phyloP scores from a whole-genome alignment of 163 green algal species.

The Volvox carteri region DNA sequence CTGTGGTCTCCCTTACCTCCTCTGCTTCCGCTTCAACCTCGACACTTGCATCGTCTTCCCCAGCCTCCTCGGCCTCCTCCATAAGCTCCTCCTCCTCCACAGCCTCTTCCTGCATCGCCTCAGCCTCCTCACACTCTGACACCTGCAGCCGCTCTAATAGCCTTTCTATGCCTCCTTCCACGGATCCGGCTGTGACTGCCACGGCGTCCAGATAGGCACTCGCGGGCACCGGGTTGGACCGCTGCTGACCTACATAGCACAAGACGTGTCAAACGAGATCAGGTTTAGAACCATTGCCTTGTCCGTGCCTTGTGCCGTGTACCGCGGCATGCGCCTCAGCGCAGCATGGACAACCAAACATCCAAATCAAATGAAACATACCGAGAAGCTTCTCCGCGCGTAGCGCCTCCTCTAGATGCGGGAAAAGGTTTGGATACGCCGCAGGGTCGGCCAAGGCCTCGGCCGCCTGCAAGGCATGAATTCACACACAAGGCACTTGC shows the following conservation, averaged over 20 bases:
- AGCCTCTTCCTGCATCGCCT: slow-evolving; percentile 20
- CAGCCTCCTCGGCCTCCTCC: slow-evolving; percentile 22
- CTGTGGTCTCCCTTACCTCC: no score
- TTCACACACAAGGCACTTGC: no score
- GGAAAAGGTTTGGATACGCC: slow-evolving; percentile 98
- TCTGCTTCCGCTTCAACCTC: slow-evolving; percentile 32
- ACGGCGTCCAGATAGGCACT: slow-evolving; percentile 48
- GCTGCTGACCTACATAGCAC: neutral
- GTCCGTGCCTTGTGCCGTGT: no score
- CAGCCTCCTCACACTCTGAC: neutral
- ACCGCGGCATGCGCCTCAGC: no score
- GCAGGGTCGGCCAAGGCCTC: slow-evolving; percentile 95
- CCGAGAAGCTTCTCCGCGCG: slow-evolving; percentile 71
- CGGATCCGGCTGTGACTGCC: slow-evolving; percentile 6
- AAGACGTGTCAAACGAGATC: no score
- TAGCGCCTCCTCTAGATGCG: slow-evolving; percentile 86
- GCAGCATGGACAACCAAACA: no score
- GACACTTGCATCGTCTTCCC: slow-evolving; percentile 14
- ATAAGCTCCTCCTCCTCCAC: slow-evolving; percentile 54
- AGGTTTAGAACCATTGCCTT: no score
- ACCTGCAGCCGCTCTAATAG: slow-evolving; percentile 59
- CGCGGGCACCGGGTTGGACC: slow-evolving; percentile 1
- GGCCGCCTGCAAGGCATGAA: slow-evolving; percentile 74
- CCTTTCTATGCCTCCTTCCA: slow-evolving; percentile 40
- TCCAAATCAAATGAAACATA: no score